Evolutionary conservation across 257 asterid species (phyloP).

Genomic region (Thymus mandschuricus): DNA sequence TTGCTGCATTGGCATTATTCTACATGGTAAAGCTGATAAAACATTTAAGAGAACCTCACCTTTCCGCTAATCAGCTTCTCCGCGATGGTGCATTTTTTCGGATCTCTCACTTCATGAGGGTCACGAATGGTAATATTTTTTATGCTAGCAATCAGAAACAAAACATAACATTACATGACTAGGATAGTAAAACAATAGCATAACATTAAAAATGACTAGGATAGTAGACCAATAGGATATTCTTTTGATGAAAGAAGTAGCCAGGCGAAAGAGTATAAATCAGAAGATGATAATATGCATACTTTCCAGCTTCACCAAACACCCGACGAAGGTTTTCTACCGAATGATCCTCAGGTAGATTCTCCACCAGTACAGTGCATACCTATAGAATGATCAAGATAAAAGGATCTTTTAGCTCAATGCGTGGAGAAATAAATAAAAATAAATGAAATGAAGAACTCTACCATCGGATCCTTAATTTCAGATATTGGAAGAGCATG

Average conservation of each 20-base stretch:
- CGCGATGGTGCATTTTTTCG: slow-evolving; percentile 65
- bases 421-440: slow-evolving; percentile 4
- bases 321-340: slow-evolving; percentile 72
- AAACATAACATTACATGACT: slow-evolving; percentile 15
- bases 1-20: slow-evolving; percentile 9
- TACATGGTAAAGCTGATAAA: slow-evolving; percentile 15
- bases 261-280: slow-evolving; percentile 1
- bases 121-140: slow-evolving; percentile 68
- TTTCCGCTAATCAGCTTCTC: slow-evolving; percentile 89
- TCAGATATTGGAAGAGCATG: slow-evolving; percentile 71
- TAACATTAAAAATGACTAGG: not conserved
- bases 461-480: slow-evolving; percentile 82
- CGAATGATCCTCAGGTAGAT: slow-evolving; percentile 96
- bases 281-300: slow-evolving; percentile 33
- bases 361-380: slow-evolving; percentile 95
- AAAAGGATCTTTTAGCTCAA: slow-evolving; percentile 9
- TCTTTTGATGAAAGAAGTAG: no score
- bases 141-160: slow-evolving; percentile 52
- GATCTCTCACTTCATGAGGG: slow-evolving; percentile 70
- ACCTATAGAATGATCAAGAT: slow-evolving; percentile 46
- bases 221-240: no score
- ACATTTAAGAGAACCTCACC: slow-evolving; percentile 47
- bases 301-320: slow-evolving; percentile 94
- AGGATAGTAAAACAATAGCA: slow-evolving; percentile 7
- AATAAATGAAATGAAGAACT: slow-evolving; percentile 8